Evolutionary conservation across 805 yeast genomes (phyloP).

Genomic region (Myxozyma geophila): DNA sequence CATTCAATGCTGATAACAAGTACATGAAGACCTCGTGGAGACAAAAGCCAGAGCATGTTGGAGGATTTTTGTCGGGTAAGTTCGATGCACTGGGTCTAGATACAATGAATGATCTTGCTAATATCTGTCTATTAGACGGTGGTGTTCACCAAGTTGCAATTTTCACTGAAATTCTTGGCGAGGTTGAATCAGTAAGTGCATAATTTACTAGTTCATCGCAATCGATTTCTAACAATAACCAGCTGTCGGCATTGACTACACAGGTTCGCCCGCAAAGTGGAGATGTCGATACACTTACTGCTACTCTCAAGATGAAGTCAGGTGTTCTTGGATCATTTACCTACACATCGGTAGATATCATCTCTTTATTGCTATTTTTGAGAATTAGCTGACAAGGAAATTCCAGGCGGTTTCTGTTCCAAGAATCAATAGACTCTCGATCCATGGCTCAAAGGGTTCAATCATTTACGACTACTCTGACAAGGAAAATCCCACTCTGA

Average conservation of each 20-base stretch:
- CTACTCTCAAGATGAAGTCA: slow-evolving; percentile 63
- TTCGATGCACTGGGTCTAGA: background rate
- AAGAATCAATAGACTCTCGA: slow-evolving; percentile 57
- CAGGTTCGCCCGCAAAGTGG: slow-evolving; percentile 82
- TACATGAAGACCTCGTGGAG: slow-evolving; percentile 80
- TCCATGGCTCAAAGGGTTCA: slow-evolving; percentile 82
- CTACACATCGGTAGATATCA: slow-evolving; percentile 73
- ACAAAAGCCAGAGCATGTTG: slow-evolving; percentile 85
- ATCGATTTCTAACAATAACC: background rate
- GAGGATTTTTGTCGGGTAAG: slow-evolving; percentile 72
- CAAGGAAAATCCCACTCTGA: slow-evolving; percentile 44
- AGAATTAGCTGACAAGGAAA: background rate
- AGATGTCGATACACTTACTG: slow-evolving; percentile 76
- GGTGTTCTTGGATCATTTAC: slow-evolving; percentile 82
- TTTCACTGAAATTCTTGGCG: slow-evolving; percentile 80
- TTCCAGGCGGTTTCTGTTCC: slow-evolving; percentile 27
- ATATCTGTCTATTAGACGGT: slow-evolving; percentile 53
- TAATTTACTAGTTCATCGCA: background rate
- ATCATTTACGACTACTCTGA: slow-evolving; percentile 68
- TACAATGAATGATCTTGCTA: no score
- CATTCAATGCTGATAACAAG: slow-evolving; percentile 54
- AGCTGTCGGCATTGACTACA: slow-evolving; percentile 66
- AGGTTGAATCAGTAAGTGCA: slow-evolving; percentile 57
- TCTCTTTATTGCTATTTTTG: background rate
- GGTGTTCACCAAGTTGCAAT: slow-evolving; percentile 95